phyloP scores from a whole-genome alignment of 2,329 filamentous ascomycete genomes.

The Calonectria leucothoes region DNA sequence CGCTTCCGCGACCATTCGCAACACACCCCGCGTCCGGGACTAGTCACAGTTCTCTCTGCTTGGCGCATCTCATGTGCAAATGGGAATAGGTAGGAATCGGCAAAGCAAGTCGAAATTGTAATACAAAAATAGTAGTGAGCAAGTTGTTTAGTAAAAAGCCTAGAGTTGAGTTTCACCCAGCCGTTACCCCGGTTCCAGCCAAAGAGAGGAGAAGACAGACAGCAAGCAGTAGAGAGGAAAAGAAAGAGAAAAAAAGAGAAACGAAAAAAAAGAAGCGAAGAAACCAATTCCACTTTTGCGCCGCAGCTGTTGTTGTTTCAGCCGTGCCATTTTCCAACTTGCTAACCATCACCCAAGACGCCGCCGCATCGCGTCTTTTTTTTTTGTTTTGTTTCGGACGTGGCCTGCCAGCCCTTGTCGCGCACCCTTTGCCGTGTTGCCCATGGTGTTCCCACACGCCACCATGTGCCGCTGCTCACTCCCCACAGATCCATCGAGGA shows the following conservation, averaged over 20 bases:
- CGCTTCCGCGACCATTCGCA: neutral
- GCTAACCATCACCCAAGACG: neutral
- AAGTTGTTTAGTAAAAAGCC: neutral
- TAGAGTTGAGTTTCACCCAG: constrained; percentile 12
- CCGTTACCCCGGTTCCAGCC: constrained; percentile 2
- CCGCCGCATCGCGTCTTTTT: neutral
- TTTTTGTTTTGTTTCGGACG: neutral
- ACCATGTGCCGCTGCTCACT: neutral
- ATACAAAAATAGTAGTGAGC: constrained; percentile 1
- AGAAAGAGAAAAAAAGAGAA: neutral
- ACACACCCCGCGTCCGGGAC: neutral
- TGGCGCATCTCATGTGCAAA: neutral
- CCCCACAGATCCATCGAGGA: constrained; percentile 8
- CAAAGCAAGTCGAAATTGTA: neutral
- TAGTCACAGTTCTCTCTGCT: neutral
- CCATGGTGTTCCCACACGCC: constrained; percentile 2
- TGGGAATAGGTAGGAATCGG: neutral
- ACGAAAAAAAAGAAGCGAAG: neutral
- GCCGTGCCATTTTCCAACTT: neutral
- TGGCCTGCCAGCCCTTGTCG: neutral
- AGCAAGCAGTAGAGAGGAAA: neutral
- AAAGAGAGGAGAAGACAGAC: constrained; percentile 1
- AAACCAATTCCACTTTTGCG: neutral
- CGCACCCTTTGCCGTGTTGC: neutral
- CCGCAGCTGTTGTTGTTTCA: neutral